phyloP scores from a whole-genome alignment of 2,329 filamentous ascomycete species.

The Pseudogymnoascus sp. region DNA sequence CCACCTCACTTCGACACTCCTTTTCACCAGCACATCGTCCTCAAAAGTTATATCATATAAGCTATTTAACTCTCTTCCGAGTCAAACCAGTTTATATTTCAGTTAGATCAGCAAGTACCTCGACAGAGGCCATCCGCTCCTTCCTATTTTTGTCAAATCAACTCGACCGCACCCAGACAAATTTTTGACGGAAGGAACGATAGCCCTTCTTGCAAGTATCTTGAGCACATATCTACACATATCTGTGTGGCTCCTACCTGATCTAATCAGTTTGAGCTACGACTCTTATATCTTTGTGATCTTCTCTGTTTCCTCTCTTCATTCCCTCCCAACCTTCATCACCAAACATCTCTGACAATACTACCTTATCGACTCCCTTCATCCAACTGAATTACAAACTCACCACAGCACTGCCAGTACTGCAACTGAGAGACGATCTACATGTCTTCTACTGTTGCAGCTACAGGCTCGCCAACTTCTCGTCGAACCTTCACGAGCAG shows the following conservation, averaged over 20 bases:
- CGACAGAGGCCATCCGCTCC: background rate
- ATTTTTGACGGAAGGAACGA: background rate
- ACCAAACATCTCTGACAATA: slow-evolving; percentile 18
- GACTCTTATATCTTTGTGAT: slow-evolving; percentile 24
- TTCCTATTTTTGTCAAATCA: slow-evolving; percentile 3
- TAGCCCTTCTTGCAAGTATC: slow-evolving; percentile 1
- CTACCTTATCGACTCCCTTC: slow-evolving; percentile 25
- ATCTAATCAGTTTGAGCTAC: slow-evolving; percentile 23
- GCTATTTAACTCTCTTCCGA: slow-evolving; percentile 1
- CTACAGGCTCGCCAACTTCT: slow-evolving; percentile 35
- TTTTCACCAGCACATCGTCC: background rate
- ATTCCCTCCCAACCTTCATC: slow-evolving; percentile 14
- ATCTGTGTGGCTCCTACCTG: slow-evolving; percentile 21
- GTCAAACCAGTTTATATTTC: slow-evolving; percentile 6
- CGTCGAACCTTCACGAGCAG: slow-evolving; percentile 30
- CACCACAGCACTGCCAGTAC: background rate
- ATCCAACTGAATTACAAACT: slow-evolving; percentile 13
- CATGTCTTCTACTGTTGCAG: slow-evolving; percentile 34
- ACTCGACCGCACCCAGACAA: background rate
- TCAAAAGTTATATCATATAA: slow-evolving; percentile 2
- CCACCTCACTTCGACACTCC: background rate
- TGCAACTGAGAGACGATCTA: slow-evolving; percentile 14
- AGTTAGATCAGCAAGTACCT: background rate
- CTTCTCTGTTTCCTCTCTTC: slow-evolving; percentile 18
- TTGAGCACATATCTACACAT: background rate